Evolutionary conservation across 345 rosid genomes (phyloP).

Genomic region (Erodium maritimum): DNA sequence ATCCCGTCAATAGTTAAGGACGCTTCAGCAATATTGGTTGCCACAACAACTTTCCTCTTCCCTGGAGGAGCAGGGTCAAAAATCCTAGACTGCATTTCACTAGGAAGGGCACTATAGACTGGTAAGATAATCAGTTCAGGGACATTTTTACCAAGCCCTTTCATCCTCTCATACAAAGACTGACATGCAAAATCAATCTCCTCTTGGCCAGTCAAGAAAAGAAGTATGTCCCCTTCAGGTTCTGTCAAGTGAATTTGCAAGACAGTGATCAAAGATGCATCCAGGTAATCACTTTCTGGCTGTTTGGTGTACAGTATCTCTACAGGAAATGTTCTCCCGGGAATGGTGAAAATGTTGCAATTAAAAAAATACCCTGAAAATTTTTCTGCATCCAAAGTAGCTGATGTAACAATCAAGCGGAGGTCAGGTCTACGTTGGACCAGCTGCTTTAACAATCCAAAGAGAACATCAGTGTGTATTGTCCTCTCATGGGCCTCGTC

Average conservation of each 20-base stretch:
- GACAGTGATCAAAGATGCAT: slow-evolving; percentile 66
- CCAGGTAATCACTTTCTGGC: slow-evolving; percentile 79
- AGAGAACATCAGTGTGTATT: slow-evolving; percentile 61
- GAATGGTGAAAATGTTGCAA: slow-evolving; percentile 75
- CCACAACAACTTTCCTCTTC: slow-evolving; percentile 75
- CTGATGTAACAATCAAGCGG: slow-evolving; percentile 65
- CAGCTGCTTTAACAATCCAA: slow-evolving; percentile 59
- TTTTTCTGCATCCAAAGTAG: slow-evolving; percentile 76
- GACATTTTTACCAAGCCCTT: slow-evolving; percentile 57
- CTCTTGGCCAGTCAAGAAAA: slow-evolving; percentile 83
- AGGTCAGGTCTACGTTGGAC: slow-evolving; percentile 57
- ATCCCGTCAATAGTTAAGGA: slow-evolving; percentile 75
- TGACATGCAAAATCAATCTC: slow-evolving; percentile 78
- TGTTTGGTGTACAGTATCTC: slow-evolving; percentile 66
- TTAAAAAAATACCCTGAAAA: slow-evolving; percentile 71
- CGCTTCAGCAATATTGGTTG: slow-evolving; percentile 80
- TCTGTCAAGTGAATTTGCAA: slow-evolving; percentile 78
- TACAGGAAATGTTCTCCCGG: slow-evolving; percentile 78
- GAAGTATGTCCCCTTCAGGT: slow-evolving; percentile 74
- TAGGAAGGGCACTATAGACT: slow-evolving; percentile 75
- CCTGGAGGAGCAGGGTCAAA: slow-evolving; percentile 82
- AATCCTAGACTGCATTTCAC: slow-evolving; percentile 83
- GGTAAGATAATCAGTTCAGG: slow-evolving; percentile 74
- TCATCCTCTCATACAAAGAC: slow-evolving; percentile 61
- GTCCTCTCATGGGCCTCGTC: slow-evolving; percentile 82